Base-by-base conservation (phyloP, 345 rosid species). In the Heritiera littoralis region DNA sequence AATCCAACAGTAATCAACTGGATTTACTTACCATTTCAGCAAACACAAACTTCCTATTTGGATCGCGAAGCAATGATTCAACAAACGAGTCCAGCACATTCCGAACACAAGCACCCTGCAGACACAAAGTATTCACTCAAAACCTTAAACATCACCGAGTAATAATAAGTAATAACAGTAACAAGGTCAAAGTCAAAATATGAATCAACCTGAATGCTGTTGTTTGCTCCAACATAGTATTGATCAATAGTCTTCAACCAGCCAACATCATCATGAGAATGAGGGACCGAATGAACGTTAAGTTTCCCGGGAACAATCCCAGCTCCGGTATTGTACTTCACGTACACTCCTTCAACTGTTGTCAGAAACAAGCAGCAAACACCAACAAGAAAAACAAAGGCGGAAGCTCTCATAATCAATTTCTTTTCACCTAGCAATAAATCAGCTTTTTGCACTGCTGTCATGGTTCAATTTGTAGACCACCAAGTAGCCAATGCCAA, bases 171-270 rank as follows among this genome's bases (percentile, higher is more conserved):
- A n/a, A n/a, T n/a, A n/a, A n/a, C 46, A 64, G 28, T 20, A 69
- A 69, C 73, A 69, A 46, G 56, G 63, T 49, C 13, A 77, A 75
- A 48, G 45, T 3, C 2, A 18, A 5, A 46, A 1, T 10, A 72
- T 28, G 65, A 65, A 68, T 3, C 48, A 48, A 94, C 95, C 94
- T 92, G 97, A 85, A 94, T 86, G 58, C 80, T 87, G 81, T 84
- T 89, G 73, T 94, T 94, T 48, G 94, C 84, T 79, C 98, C 98
- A 17, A 90, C 87, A 55, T 86, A 94, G 86, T 92, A 94, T 84
- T 94, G 98, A 86, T 92, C 98, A 66, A 94, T 4, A 7, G 94
- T 92, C 89, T 94, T 92, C 80, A 94, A 80, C 98, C 97, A 92
- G 6, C 97, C 97, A 72, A 91, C 95, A 61, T 94, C 98, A 10